Evolutionary conservation across 108 stramenopile species (phyloP).

Genomic region (Stephanodiscus minutulus): DNA sequence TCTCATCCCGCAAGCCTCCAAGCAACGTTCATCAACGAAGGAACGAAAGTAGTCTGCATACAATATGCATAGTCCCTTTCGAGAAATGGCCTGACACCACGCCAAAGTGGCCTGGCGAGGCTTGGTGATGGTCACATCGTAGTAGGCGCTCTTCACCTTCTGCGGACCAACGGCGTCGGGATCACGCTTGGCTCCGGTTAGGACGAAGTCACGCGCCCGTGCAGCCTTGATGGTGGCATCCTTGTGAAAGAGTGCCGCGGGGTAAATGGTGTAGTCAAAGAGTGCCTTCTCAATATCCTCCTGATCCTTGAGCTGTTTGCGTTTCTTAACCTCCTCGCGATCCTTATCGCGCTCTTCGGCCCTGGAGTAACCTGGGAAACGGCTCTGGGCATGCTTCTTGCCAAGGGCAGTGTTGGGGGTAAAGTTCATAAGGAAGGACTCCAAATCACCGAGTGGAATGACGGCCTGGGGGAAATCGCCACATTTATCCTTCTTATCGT

Average conservation of each 20-base stretch:
- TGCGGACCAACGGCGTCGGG: constrained; percentile 67
- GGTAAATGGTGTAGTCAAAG: constrained; percentile 89
- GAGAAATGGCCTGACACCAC: constrained; percentile 87
- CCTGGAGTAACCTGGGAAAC: constrained; percentile 79
- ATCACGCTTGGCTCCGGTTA: constrained; percentile 54
- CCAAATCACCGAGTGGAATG: constrained; percentile 82
- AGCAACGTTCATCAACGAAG: constrained; percentile 65
- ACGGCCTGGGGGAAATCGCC: constrained; percentile 76
- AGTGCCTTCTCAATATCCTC: constrained; percentile 89
- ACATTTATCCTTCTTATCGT: constrained; percentile 52
- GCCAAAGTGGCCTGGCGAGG: constrained; percentile 69
- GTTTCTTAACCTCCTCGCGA: constrained; percentile 71
- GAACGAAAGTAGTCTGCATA: constrained; percentile 85
- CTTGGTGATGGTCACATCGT: constrained; percentile 89
- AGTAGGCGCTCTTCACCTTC: constrained; percentile 78
- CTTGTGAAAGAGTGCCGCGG: constrained; percentile 85
- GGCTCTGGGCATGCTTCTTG: constrained; percentile 75
- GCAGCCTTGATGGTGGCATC: constrained; percentile 88
- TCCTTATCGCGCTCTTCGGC: constrained; percentile 71
- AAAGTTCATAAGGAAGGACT: constrained; percentile 84
- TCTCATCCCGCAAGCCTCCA: constrained; percentile 84
- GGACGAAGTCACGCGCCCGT: constrained; percentile 65
- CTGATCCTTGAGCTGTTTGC: constrained; percentile 87
- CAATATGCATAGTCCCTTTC: constrained; percentile 78
- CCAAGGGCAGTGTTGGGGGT: constrained; percentile 88